Conservation (phyloP, 352 stramenopile genomes). For the Phytophthora pisi region DNA sequence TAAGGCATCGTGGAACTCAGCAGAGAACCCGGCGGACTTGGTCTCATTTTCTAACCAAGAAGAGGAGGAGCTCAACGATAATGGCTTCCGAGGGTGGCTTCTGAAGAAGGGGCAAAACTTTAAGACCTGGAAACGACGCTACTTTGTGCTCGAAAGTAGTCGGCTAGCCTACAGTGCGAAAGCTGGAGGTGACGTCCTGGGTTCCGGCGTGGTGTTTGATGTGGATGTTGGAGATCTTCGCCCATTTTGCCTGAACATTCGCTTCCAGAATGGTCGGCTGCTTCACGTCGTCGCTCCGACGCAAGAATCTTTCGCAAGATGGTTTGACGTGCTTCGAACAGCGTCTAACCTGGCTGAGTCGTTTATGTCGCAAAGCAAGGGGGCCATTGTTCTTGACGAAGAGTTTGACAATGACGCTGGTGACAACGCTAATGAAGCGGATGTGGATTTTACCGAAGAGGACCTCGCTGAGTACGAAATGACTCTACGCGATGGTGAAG, state of each 20-base stretch:
- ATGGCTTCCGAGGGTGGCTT: conserved; percentile 62
- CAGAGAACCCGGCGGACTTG: conserved; percentile 7
- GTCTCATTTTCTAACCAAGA: conserved; percentile 20
- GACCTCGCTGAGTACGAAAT: conserved; percentile 40
- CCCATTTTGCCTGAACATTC: conserved; percentile 70
- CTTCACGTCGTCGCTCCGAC: conserved; percentile 69
- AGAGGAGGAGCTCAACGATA: conserved; percentile 14
- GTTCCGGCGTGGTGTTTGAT: conserved; percentile 73
- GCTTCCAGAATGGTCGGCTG: conserved; percentile 76
- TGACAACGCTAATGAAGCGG: conserved; percentile 35
- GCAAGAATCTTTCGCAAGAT: conserved; percentile 55
- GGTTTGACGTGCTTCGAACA: conserved; percentile 53
- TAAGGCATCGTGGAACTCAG: conserved; percentile 30
- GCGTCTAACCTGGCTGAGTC: conserved; percentile 73
- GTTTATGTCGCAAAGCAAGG: conserved; percentile 54
- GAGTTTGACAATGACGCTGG: conserved; percentile 57
- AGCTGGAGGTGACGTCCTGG: conserved; percentile 47
- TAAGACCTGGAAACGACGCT: conserved; percentile 86
- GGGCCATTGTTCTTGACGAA: conserved; percentile 47
- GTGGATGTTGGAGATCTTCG: conserved; percentile 57
- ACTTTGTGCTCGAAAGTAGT: conserved; percentile 74
- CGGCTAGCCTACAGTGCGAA: conserved; percentile 57
- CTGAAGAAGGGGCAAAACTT: conserved; percentile 84
- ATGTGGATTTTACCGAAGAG: conserved; percentile 40
- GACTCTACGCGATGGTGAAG: conserved; percentile 34